These are phyloP conservation scores for Boletus sp. DNA, from an alignment of 1,284 basidiomycete species.

Conservation along the genomic window DNA sequence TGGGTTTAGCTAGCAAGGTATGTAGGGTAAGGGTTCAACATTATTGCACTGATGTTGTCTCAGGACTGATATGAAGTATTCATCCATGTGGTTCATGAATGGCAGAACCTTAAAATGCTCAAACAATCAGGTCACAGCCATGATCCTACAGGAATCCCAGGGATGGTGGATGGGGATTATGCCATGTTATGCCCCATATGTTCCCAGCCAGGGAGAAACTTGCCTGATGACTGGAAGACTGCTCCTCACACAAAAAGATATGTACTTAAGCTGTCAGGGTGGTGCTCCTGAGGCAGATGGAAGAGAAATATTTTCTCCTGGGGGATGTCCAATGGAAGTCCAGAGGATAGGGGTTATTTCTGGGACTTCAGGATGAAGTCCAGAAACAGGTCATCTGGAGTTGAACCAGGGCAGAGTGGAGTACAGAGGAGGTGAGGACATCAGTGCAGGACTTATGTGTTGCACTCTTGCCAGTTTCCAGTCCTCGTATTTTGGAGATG, in stretches of 20 bases:
- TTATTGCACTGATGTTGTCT: neutral
- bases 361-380: too few species aligned
- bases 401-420: too few species aligned
- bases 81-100: slow-evolving; percentile 27
- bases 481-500: too few species aligned
- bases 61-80: slow-evolving; percentile 35
- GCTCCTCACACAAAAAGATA: neutral
- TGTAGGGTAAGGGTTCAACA: neutral
- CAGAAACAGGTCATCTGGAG: too few species aligned
- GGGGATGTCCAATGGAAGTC: too few species aligned
- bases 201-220: slow-evolving; percentile 33
- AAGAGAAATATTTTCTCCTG: too few species aligned
- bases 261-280: neutral
- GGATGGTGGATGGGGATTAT: slow-evolving; percentile 22
- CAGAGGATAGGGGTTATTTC: too few species aligned
- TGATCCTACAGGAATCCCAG: slow-evolving; percentile 14
- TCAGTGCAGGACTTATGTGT: too few species aligned
- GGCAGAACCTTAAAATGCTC: slow-evolving; percentile 34
- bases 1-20: neutral
- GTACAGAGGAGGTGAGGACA: too few species aligned
- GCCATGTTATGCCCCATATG: slow-evolving; percentile 40
- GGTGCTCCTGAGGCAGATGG: too few species aligned
- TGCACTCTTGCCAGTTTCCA: too few species aligned
- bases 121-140: slow-evolving; percentile 32
- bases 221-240: slow-evolving; percentile 18